Evolutionary conservation across 495 filamentous ascomycete species (phyloP).

Genomic region (Penicillium bialowiezense): DNA sequence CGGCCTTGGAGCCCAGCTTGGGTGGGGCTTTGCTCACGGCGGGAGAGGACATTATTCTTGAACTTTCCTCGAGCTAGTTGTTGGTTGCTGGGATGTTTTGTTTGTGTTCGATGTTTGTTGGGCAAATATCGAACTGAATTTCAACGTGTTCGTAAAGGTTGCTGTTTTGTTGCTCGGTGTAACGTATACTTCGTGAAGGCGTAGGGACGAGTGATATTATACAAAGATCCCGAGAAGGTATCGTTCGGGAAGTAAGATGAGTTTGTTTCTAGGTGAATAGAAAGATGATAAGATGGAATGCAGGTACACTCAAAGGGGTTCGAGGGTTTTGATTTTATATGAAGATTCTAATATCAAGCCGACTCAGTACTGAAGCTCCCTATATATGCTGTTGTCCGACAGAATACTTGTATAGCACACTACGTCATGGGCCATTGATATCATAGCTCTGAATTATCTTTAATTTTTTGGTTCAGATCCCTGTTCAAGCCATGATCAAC

Average conservation of each 20-base stretch:
- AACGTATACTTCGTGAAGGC: slow-evolving; percentile 2
- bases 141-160: too few species aligned
- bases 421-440: slow-evolving; percentile 27
- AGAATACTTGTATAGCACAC: slow-evolving; percentile 7
- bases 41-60: slow-evolving; percentile 20
- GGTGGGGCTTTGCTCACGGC: slow-evolving; percentile 23
- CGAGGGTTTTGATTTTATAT: slow-evolving; percentile 9
- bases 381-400: slow-evolving; percentile 14
- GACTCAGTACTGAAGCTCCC: neutral
- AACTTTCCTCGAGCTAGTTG: neutral
- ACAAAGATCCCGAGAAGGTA: neutral
- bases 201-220: neutral
- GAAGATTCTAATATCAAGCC: slow-evolving; percentile 18
- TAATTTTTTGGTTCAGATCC: slow-evolving; percentile 2
- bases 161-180: neutral
- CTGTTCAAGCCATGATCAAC: slow-evolving; percentile 8
- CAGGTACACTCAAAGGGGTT: neutral
- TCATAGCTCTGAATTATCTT: slow-evolving; percentile 3
- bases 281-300: neutral
- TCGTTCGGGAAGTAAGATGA: neutral
- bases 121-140: too few species aligned
- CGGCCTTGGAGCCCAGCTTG: slow-evolving; percentile 24
- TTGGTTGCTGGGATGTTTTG: neutral
- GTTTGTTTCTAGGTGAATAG: neutral
- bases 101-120: too few species aligned